A percentile compares a stretch with the other conserved stretches of the same genome.
Conservation (phyloP, 140 eudicot genomes). For the Anethum foeniculum region DNA sequence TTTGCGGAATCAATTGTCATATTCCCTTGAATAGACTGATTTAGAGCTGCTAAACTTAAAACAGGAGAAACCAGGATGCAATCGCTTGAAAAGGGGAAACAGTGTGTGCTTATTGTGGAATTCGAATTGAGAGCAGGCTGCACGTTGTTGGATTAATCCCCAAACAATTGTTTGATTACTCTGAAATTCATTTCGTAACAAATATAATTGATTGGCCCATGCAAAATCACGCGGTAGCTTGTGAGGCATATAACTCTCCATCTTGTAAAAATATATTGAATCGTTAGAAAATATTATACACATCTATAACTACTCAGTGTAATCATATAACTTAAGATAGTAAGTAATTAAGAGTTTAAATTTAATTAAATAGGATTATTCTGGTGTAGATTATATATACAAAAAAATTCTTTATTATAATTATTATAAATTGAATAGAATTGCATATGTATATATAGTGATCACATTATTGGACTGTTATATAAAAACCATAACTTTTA, state of each 20-base stretch:
- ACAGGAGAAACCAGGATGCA: not conserved
- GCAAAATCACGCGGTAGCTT: not conserved
- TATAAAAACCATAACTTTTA: not conserved
- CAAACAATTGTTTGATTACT: not conserved
- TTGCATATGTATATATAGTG: no score
- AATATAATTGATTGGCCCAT: not conserved
- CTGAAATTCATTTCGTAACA: not conserved
- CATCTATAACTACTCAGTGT: no score
- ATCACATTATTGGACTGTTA: no score
- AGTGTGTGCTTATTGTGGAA: not conserved
- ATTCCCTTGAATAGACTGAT: not conserved
- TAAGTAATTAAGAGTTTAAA: no score
- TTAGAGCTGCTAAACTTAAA: not conserved
- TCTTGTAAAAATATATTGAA: not conserved
- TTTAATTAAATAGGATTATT: no score
- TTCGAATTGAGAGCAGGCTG: not conserved
- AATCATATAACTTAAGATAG: no score
- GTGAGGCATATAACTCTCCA: not conserved
- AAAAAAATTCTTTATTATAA: no score
- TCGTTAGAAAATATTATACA: not conserved
- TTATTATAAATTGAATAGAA: no score
- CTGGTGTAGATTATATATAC: no score
- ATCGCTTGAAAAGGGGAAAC: not conserved
- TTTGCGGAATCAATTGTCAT: not conserved
- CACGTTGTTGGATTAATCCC: not conserved